Base-by-base conservation (phyloP, 495 filamentous ascomycete species). In the Schizothecium vesticola region DNA sequence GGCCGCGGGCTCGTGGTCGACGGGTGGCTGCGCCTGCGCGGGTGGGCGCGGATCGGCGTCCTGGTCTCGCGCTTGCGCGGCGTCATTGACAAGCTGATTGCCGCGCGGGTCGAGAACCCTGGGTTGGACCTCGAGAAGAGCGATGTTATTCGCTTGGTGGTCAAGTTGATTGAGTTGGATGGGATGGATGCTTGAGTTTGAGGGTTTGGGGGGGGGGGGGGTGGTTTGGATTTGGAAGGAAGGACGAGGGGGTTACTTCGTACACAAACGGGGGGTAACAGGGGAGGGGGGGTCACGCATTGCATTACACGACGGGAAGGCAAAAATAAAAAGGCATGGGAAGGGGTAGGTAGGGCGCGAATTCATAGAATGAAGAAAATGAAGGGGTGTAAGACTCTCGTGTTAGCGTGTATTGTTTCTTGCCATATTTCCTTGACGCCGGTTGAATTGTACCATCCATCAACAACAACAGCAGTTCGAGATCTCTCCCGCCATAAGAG, bases 11-110 rank as follows among this genome's bases (percentile, higher is more conserved):
- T 99, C 3, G 80, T 97, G 16, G 92, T 99, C 6, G 96, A 98
- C 79, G 93, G 92, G 56, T 97, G 96, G 96, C 78, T 98, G 43
- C 84, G 91, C 31, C 80, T 98, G 24, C 86, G 93, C 8, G 95
- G 95, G 3, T 98, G 96, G 95, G 96, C 96, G 3, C 83, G 96
- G 23, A 94, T 99, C 64, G 95, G 95, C 12, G 94, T 97, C 8
- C 78, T 99, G 64, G 91, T 97, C 13, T 91, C 89, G 16, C 83
- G 93, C 62, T 77, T 99, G 61, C 83, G 96, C 66, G 88, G 86
- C 60, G 91, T 98, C 88, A 82, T 99, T 16, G 96, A 99, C 76
- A 86, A 88, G 72, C 82, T 95, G 51, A 85, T 99, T 68, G 88
- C 89, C 68, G 77, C 82, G 61, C 92, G 91, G 74, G 87, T 97